phyloP scores from a whole-genome alignment of 805 yeast species.

The Metschnikowia henanensis region DNA sequence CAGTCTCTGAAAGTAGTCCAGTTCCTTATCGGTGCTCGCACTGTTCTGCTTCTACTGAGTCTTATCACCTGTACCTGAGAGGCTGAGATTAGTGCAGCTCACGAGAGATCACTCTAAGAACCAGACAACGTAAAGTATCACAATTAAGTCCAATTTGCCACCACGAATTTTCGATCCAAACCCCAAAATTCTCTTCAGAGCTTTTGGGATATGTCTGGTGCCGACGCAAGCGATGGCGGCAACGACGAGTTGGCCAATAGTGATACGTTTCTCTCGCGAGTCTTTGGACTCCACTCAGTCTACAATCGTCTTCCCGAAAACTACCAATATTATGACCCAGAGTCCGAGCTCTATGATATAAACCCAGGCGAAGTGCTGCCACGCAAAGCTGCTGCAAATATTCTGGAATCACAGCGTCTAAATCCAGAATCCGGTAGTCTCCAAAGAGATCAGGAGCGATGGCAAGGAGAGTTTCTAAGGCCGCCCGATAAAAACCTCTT shows the following conservation, averaged over 20 bases:
- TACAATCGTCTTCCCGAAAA: constrained; percentile 42
- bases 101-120: too few relatives aligned
- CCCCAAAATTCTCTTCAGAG: too few relatives aligned
- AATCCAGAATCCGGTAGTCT: neutral
- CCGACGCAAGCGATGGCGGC: neutral
- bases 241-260: constrained; percentile 16
- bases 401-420: too few relatives aligned
- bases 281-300: constrained; percentile 53
- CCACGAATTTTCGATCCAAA: too few relatives aligned
- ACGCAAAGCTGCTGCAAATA: neutral
- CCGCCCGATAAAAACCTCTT: constrained; percentile 22
- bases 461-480: neutral
- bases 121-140: too few relatives aligned
- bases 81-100: too few relatives aligned
- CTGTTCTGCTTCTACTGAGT: neutral
- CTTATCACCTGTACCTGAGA: constrained; percentile 7
- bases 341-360: constrained; percentile 15
- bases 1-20: too few relatives aligned
- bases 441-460: neutral
- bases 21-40: too few relatives aligned
- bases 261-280: constrained; percentile 63
- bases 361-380: constrained; percentile 5
- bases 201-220: too few relatives aligned
- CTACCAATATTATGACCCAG: constrained; percentile 40
- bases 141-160: too few relatives aligned